A percentile compares a stretch with the other conserved stretches of the same genome.
Evolutionary conservation across 225 moss, liverwort and hornwort species (phyloP).

Genomic region (Thuidium tamariscinum): DNA sequence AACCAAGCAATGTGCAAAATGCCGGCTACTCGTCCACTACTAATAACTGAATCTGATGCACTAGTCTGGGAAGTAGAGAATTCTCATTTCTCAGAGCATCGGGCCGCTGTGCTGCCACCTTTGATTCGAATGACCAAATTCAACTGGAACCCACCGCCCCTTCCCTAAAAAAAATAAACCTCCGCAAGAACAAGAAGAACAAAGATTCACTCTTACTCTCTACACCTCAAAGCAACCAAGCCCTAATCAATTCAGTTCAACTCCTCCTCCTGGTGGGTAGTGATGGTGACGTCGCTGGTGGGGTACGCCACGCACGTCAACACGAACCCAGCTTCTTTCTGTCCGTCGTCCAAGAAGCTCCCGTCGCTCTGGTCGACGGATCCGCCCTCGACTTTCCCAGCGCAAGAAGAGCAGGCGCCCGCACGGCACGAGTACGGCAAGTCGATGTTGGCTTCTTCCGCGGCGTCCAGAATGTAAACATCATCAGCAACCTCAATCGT

Average conservation of each 20-base stretch:
- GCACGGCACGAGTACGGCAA: conserved; percentile 30
- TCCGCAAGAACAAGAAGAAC: not conserved
- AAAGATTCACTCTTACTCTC: not conserved
- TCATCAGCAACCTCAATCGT: not conserved
- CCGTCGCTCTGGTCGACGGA: conserved; percentile 14
- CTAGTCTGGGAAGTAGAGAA: not conserved
- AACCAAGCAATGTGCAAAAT: not conserved
- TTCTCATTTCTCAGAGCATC: not conserved
- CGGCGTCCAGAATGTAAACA: conserved; percentile 9
- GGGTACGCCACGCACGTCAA: conserved; percentile 53
- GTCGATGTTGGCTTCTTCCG: conserved; percentile 1
- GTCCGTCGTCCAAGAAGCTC: conserved; percentile 16
- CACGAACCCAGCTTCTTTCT: not conserved
- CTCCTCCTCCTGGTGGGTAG: conserved; percentile 35
- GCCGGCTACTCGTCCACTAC: not conserved
- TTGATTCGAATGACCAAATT: not conserved
- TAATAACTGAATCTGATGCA: not conserved
- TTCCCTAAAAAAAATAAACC: not conserved
- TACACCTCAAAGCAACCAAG: not conserved
- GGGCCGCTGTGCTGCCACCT: not conserved
- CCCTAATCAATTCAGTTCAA: not conserved
- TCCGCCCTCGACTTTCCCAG: not conserved
- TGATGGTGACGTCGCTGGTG: conserved; percentile 22
- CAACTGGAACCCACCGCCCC: not conserved
- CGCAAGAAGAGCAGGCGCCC: conserved; percentile 28